These are phyloP conservation scores for Lactarius pseudohatsudake DNA, from an alignment of 768 basidiomycete species.

Conservation along the genomic window DNA sequence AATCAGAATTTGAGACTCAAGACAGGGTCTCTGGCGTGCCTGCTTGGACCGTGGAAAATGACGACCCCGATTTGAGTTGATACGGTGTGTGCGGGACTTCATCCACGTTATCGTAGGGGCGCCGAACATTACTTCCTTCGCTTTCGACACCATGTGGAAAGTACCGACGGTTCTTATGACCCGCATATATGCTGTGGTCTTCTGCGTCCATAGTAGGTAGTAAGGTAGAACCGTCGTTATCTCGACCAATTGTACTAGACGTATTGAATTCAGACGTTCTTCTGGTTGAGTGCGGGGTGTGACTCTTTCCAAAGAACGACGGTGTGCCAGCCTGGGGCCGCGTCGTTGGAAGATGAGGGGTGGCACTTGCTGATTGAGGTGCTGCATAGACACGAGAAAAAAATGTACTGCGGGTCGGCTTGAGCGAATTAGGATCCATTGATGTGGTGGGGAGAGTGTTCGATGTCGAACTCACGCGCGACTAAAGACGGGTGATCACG, in stretches of 20 bases:
- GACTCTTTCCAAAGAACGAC: constrained; percentile 22
- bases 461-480: neutral
- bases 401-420: constrained; percentile 7
- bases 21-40: constrained; percentile 7
- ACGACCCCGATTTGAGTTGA: constrained; percentile 3
- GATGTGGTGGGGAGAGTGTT: neutral
- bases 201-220: neutral
- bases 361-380: neutral
- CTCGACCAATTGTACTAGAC: neutral
- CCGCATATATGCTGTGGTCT: constrained; percentile 20
- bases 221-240: constrained; percentile 1
- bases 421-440: constrained; percentile 17
- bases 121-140: constrained; percentile 3
- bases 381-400: constrained; percentile 21
- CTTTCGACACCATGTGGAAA: constrained; percentile 12
- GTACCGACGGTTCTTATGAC: constrained; percentile 9
- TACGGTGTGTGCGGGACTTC: neutral
- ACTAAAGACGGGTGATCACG: constrained; percentile 5
- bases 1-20: constrained; percentile 4
- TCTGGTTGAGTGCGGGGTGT: constrained; percentile 2
- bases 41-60: neutral
- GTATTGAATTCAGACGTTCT: constrained; percentile 13
- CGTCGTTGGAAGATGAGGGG: constrained; percentile 8
- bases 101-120: neutral
- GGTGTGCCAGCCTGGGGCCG: constrained; percentile 7